phyloP scores from a whole-genome alignment of 306 rosid species.

The Cyclanthera cordifolia region DNA sequence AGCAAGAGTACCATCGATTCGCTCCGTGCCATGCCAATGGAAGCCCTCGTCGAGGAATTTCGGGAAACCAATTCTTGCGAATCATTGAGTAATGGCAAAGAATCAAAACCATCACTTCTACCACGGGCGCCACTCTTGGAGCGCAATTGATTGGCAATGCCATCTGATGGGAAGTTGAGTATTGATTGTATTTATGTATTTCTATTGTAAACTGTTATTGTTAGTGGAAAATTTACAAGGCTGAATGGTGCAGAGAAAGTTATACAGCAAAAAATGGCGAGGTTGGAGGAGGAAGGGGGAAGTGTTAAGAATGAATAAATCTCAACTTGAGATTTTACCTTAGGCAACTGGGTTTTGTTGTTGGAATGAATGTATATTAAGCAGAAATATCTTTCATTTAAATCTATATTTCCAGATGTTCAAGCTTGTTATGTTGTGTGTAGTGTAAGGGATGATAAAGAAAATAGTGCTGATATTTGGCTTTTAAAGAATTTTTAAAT shows the following conservation, averaged over 20 bases:
- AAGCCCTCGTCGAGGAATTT: conserved; percentile 69
- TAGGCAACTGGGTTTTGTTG: conserved; percentile 4
- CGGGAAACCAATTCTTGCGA: conserved; percentile 66
- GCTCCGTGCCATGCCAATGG: conserved; percentile 77
- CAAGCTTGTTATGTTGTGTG: background rate
- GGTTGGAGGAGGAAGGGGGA: background rate
- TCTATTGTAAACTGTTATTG: conserved; percentile 17
- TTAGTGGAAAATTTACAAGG: conserved; percentile 3
- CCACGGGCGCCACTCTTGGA: conserved; percentile 82
- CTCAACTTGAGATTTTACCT: conserved; percentile 64
- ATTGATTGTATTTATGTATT: conserved; percentile 40
- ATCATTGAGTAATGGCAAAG: conserved; percentile 40
- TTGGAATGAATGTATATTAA: conserved; percentile 31
- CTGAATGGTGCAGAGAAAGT: background rate
- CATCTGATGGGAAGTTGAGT: background rate
- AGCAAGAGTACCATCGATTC: conserved; percentile 71
- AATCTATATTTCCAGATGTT: background rate
- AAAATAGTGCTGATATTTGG: too few species aligned
- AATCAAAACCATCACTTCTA: conserved; percentile 70
- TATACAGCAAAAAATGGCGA: conserved; percentile 11
- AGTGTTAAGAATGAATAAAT: conserved; percentile 27
- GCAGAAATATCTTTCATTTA: conserved; percentile 6
- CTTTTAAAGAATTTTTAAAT: too few species aligned
- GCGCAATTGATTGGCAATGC: conserved; percentile 8
- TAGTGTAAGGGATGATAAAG: too few species aligned